Percentiles rank a stretch among this genome's conserved stretches.
Conservation (phyloP, 305 asterid species). For the Coffea humblotiana region DNA sequence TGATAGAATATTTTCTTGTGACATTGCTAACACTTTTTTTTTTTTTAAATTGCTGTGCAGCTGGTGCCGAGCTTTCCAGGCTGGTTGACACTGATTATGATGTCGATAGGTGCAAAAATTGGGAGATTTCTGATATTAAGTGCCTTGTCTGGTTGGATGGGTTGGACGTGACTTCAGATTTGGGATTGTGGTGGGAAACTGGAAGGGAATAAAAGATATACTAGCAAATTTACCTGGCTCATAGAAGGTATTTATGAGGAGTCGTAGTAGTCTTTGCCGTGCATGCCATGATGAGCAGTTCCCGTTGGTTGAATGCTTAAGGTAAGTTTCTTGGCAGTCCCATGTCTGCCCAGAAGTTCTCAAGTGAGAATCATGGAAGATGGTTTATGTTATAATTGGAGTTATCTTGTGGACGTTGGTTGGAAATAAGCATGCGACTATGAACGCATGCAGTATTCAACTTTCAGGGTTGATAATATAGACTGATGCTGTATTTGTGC, state of each 20-base stretch:
- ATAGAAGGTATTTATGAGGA: conserved; percentile 37
- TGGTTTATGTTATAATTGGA: conserved; percentile 11
- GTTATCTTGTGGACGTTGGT: conserved; percentile 25
- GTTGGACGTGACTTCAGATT: conserved; percentile 39
- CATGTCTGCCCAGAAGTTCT: conserved; percentile 31
- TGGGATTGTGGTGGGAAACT: conserved; percentile 39
- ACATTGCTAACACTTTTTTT: background rate
- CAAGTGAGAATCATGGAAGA: conserved; percentile 8
- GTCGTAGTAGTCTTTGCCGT: conserved; percentile 38
- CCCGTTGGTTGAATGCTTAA: conserved; percentile 23
- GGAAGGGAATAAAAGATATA: conserved; percentile 32
- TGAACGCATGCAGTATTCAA: conserved; percentile 29
- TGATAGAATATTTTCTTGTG: background rate
- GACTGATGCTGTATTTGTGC: background rate
- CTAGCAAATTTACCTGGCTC: conserved; percentile 39
- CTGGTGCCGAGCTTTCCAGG: conserved; percentile 76
- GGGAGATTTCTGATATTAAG: conserved; percentile 46
- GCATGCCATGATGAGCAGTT: conserved; percentile 35
- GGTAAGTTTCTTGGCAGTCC: conserved; percentile 28
- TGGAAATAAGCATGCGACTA: conserved; percentile 40
- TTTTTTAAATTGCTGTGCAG: conserved; percentile 34
- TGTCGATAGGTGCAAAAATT: conserved; percentile 54
- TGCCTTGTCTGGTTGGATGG: conserved; percentile 59
- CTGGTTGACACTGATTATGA: conserved; percentile 59
- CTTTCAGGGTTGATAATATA: conserved; percentile 4